Evolutionary conservation across 1,284 basidiomycete genomes (phyloP), one percentile per base, ranked within the genome.

Genomic region (Apiotrichum mycotoxinovorans): DNA sequence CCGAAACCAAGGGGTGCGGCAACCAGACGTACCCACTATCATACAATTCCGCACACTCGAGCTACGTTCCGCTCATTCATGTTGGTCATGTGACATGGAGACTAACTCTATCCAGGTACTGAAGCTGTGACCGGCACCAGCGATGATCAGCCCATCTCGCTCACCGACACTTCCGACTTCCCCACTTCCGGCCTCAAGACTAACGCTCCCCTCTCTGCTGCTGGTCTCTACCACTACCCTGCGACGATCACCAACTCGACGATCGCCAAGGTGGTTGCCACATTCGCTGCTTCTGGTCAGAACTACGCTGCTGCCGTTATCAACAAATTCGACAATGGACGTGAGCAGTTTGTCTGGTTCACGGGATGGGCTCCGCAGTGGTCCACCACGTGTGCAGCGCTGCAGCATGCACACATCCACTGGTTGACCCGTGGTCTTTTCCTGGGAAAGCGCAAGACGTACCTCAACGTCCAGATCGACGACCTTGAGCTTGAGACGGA

Each of bases 401-500:
- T 56, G 27, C 49, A 56, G 49, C 54, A 56, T 43, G 48, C 54
- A 9, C 54, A 56, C 54, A 46, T 56, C 22, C 48, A 56, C 54
- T 56, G 54, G 54, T 11, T 56, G 23, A 56, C 54, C 9, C 54
- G 54, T 27, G 54, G 54, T 14, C 35, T 51, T 14, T 56, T 56
- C 54, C 49, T 56, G 34, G 54, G 54, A n/a, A 56, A 56, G 49
- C 54, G 54, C 48, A 56, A 56, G 54, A 41, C 27, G 17, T 43
- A 56, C 43, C 54, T 56, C 17, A 51, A 45, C 34, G 8, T 46
- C 23, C 54, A 56, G 49, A 56, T 56, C 30, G 54, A 56, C 49
- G 54, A 56, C 49, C 22, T 56, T 30, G 49, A 47, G 42, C 54
- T 56, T 18, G 22, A n/a, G 4, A 51, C 49, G 37, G 54, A 56